Evolutionary conservation across 2,329 filamentous ascomycete species (phyloP).

Genomic region (Beauveria caledonica): DNA sequence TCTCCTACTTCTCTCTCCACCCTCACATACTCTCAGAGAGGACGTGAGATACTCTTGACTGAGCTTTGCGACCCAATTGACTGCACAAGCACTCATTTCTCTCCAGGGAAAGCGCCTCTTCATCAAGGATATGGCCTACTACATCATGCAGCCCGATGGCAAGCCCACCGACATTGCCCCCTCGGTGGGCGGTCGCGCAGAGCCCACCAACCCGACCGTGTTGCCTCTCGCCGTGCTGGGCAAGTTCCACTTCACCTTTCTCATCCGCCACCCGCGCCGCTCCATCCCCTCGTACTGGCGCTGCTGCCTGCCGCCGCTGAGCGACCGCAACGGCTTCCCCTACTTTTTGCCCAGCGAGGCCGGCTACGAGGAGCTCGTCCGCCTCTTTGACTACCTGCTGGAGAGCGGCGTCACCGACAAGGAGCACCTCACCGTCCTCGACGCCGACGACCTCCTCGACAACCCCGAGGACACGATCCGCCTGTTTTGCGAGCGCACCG

Average conservation of each 20-base stretch:
- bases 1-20: not conserved
- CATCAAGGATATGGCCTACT: constrained; percentile 97
- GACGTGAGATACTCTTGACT: not conserved
- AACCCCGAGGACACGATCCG: constrained; percentile 67
- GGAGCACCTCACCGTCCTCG: constrained; percentile 71
- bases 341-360: constrained; percentile 83
- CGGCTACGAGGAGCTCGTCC: constrained; percentile 81
- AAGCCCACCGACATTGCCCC: constrained; percentile 64
- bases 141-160: constrained; percentile 69
- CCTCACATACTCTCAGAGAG: not conserved
- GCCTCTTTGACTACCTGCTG: constrained; percentile 78
- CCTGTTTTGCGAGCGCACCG: constrained; percentile 74
- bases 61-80: not conserved
- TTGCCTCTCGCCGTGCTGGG: constrained; percentile 66
- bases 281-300: constrained; percentile 92
- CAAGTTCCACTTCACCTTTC: constrained; percentile 87
- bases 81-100: constrained; percentile 18
- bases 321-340: constrained; percentile 73
- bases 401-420: constrained; percentile 63
- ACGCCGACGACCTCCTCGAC: constrained; percentile 90
- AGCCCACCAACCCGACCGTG: constrained; percentile 75
- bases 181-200: constrained; percentile 57
- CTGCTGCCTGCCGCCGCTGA: constrained; percentile 83
- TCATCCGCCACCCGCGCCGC: constrained; percentile 90
- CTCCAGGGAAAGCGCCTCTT: constrained; percentile 79